Conservation (phyloP, 2,329 filamentous ascomycete genomes). For the Colletotrichum coccodes region DNA sequence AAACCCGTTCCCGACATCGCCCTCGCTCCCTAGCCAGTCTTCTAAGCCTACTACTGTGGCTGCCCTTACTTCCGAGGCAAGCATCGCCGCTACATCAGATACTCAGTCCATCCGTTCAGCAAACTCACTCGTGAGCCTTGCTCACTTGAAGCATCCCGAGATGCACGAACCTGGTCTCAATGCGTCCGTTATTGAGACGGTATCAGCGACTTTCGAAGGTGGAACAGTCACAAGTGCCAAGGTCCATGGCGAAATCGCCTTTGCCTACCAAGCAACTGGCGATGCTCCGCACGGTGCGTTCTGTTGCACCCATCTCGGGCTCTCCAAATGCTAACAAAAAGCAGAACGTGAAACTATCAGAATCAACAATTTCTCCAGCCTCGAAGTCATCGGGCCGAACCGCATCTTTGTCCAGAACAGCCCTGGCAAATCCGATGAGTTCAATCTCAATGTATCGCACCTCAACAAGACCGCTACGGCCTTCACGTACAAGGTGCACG, state of each 20-base stretch:
- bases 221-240: constrained; percentile 77
- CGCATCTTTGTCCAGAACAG: constrained; percentile 85
- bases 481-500: constrained; percentile 91
- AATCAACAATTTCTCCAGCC: constrained; percentile 85
- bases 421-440: constrained; percentile 78
- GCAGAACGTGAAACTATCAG: constrained; percentile 74
- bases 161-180: constrained; percentile 83
- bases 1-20: constrained; percentile 46
- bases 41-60: constrained; percentile 59
- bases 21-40: constrained; percentile 47
- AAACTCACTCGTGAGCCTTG: constrained; percentile 77
- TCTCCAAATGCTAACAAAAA: constrained; percentile 3
- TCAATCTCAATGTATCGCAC: constrained; percentile 77
- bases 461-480: constrained; percentile 81
- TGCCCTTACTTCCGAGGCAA: constrained; percentile 71
- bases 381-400: constrained; percentile 95
- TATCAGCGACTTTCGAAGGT: constrained; percentile 85
- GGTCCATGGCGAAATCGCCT: constrained; percentile 88
- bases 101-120: constrained; percentile 92
- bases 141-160: constrained; percentile 83
- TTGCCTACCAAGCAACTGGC: constrained; percentile 75
- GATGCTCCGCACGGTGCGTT: constrained; percentile 54
- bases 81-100: constrained; percentile 74
- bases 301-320: neutral
- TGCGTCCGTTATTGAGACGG: constrained; percentile 89